Evolutionary conservation across 2,329 filamentous ascomycete genomes (phyloP), one percentile per base, ranked within the genome.

Genomic region (Mycocentrospora acerina): DNA sequence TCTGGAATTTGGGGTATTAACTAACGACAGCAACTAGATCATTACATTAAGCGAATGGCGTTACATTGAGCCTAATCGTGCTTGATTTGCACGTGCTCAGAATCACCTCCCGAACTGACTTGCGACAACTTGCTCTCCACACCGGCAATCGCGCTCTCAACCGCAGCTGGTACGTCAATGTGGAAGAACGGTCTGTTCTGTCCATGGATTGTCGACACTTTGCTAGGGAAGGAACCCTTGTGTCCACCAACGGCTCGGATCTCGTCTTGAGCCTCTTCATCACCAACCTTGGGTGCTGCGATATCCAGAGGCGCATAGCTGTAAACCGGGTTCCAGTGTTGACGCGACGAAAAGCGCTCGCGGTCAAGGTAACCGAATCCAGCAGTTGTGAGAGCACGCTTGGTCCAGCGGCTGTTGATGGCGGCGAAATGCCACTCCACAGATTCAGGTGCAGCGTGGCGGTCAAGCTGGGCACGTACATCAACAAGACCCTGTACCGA

Each of bases 361-460:
- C 76, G 71, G 1, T 82, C 81, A 7, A 63, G 45, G 39, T 86
- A 90, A 2, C 91, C 91, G 59, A 97, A 97, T 10, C 91, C 91
- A 16, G 86, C 91, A 2, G 87, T 82, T 4, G 85, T 85, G 29
- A 97, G 82, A 4, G 88, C 90, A 22, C 90, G 86, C 73, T 95
- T 95, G 16, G 90, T 90, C 90, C 91, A 96, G 38, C 87, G 81
- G 73, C 93, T 96, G 71, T 85, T 90, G 71, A 97, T 86, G 68
- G 83, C 86, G n/a, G 90, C 88, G 48, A 97, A 85, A 68, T 97
- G 93, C 90, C 91, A 97, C 64, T 96, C 89, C 4, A 97, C 90
- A 2, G 78, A 75, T 14, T 90, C 82, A 0, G 91, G 91, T 0
- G 85, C 68, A 1, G 89, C 80, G 62, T 95, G 95, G 14, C 82